Evolutionary conservation across 257 asterid genomes (phyloP).

Genomic region (Pogostemon cablin): DNA sequence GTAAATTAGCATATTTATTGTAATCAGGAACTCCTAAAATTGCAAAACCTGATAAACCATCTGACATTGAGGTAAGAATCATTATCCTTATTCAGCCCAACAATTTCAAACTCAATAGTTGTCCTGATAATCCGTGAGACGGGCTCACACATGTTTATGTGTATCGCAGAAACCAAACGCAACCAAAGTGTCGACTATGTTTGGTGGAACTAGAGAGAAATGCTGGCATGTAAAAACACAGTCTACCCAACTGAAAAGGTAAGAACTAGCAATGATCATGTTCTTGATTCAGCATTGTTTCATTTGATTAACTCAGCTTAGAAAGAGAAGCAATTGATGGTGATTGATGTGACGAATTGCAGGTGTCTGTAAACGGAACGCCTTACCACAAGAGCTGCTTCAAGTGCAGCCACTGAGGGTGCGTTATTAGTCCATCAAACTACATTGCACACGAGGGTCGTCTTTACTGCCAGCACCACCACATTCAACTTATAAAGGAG

Average conservation of each 20-base stretch:
- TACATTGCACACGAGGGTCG: conserved; percentile 89
- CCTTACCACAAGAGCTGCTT: conserved; percentile 90
- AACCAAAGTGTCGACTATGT: conserved; percentile 68
- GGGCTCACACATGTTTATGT: too few relatives aligned
- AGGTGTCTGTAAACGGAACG: conserved; percentile 89
- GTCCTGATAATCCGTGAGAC: too few relatives aligned
- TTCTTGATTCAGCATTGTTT: too few relatives aligned
- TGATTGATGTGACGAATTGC: not conserved
- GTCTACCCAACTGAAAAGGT: conserved; percentile 96
- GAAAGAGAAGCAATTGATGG: too few relatives aligned
- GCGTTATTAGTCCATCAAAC: conserved; percentile 84
- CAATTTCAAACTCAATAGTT: too few relatives aligned
- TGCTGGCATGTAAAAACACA: conserved; percentile 72
- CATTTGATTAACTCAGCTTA: too few relatives aligned
- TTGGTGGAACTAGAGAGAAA: conserved; percentile 77
- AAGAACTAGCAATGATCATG: conserved; percentile 1
- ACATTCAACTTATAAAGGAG: conserved; percentile 85
- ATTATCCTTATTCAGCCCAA: not conserved
- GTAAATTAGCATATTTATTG: not conserved
- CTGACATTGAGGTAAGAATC: conserved; percentile 58
- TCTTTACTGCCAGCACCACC: conserved; percentile 90
- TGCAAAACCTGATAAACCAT: conserved; percentile 76
- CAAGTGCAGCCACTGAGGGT: conserved; percentile 94
- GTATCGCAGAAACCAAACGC: conserved; percentile 59
- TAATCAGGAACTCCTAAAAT: conserved; percentile 83